Conservation (phyloP, 768 basidiomycete genomes). For the Hydnomerulius pinastri region DNA sequence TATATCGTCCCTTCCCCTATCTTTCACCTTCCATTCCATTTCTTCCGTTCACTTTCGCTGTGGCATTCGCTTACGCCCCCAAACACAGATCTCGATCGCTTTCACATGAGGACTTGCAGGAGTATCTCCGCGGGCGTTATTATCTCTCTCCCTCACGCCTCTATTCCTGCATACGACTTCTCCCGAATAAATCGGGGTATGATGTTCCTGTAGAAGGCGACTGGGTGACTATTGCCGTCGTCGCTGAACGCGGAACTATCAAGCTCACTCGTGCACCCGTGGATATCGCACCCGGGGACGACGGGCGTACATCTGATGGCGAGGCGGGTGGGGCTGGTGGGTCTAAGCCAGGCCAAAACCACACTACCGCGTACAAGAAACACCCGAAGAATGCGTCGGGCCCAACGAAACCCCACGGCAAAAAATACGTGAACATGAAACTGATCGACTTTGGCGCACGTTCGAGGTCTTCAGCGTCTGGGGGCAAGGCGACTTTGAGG, state of each 20-base stretch:
- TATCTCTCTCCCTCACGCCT: slow-evolving; percentile 87
- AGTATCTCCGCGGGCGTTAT: slow-evolving; percentile 80
- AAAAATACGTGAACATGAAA: slow-evolving; percentile 86
- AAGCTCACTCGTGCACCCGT: slow-evolving; percentile 72
- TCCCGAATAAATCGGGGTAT: slow-evolving; percentile 79
- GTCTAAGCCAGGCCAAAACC: slow-evolving; percentile 6
- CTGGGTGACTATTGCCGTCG: slow-evolving; percentile 95
- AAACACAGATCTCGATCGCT: slow-evolving; percentile 65
- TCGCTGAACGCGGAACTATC: slow-evolving; percentile 86
- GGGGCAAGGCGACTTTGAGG: slow-evolving; percentile 57
- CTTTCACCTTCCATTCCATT: not conserved
- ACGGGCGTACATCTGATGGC: slow-evolving; percentile 41
- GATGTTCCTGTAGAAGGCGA: slow-evolving; percentile 92
- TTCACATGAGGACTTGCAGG: slow-evolving; percentile 76
- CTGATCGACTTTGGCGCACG: slow-evolving; percentile 79
- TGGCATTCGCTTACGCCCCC: not conserved
- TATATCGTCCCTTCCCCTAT: slow-evolving; percentile 15
- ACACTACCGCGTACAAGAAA: slow-evolving; percentile 13
- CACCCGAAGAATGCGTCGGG: slow-evolving; percentile 11
- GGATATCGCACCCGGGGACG: slow-evolving; percentile 43
- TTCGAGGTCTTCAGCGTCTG: slow-evolving; percentile 53
- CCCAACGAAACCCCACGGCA: slow-evolving; percentile 51
- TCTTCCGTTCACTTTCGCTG: not conserved
- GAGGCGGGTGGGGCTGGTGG: slow-evolving; percentile 5
- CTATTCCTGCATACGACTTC: slow-evolving; percentile 81